phyloP scores from a whole-genome alignment of 2,329 filamentous ascomycete genomes.

The Thelonectria blattea region DNA sequence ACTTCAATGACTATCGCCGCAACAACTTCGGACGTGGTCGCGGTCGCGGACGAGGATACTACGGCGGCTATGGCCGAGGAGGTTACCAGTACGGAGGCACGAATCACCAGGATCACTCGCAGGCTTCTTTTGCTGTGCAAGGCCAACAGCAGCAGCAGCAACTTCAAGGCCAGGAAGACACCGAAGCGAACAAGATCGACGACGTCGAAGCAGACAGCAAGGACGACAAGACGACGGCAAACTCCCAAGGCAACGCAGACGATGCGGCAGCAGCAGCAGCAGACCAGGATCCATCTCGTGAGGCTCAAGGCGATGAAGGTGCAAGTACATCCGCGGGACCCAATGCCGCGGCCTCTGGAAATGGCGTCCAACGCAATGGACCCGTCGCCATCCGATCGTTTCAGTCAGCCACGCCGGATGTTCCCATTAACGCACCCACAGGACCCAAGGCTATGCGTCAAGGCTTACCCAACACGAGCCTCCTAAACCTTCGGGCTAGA shows the following conservation, averaged over 20 bases:
- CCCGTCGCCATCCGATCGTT: conserved; percentile 42
- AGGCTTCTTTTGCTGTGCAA: conserved; percentile 31
- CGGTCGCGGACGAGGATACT: conserved; percentile 69
- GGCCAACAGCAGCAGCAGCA: conserved; percentile 23
- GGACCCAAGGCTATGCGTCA: conserved; percentile 95
- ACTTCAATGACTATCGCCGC: conserved; percentile 80
- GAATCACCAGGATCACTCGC: conserved; percentile 45
- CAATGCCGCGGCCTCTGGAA: conserved; percentile 24
- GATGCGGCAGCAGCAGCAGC: conserved; percentile 14
- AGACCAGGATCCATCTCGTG: conserved; percentile 35
- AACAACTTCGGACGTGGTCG: conserved; percentile 71
- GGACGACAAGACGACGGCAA: conserved; percentile 19
- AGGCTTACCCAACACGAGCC: conserved; percentile 81
- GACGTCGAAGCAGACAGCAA: conserved; percentile 38
- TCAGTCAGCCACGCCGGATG: conserved; percentile 44
- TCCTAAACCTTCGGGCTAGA: conserved; percentile 66
- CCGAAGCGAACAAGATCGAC: conserved; percentile 40
- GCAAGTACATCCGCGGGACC: conserved; percentile 33
- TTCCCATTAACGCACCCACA: conserved; percentile 78
- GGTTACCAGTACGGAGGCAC: conserved; percentile 54
- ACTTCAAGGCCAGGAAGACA: conserved; percentile 29
- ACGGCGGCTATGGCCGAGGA: conserved; percentile 62
- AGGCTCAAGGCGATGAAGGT: conserved; percentile 41
- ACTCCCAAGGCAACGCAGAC: conserved; percentile 22
- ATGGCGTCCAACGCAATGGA: conserved; percentile 29